phyloP scores from a whole-genome alignment of 108 stramenopile species.

The Phaeodactylum tricornutum region DNA sequence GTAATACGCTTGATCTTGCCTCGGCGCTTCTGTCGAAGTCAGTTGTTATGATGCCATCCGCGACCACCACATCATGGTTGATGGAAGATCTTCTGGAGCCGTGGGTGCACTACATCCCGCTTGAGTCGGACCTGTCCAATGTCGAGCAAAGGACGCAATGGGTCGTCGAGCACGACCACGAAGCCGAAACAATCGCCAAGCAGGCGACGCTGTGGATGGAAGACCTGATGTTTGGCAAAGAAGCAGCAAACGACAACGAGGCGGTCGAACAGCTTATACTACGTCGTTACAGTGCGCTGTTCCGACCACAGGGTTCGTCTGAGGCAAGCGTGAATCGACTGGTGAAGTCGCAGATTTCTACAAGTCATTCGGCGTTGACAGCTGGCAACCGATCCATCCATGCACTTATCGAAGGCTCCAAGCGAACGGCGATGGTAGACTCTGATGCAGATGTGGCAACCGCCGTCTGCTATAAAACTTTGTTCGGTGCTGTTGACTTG shows the following conservation, averaged over 20 bases:
- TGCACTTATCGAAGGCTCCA: no score
- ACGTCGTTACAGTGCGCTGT: conserved; percentile 6
- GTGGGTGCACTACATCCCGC: conserved; percentile 44
- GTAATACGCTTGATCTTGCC: conserved; percentile 39
- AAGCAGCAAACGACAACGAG: conserved; percentile 7
- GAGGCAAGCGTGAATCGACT: no score
- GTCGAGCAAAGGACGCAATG: conserved; percentile 29
- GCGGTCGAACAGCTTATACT: conserved; percentile 6
- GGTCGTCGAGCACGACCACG: conserved; percentile 26
- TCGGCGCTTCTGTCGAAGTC: conserved; percentile 29
- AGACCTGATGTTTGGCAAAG: conserved; percentile 19
- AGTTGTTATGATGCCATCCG: conserved; percentile 36
- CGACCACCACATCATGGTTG: conserved; percentile 32
- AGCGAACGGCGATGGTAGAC: no score
- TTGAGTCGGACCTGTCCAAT: conserved; percentile 28
- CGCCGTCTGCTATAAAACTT: no score
- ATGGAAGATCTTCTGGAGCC: conserved; percentile 45
- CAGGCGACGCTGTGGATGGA: conserved; percentile 36
- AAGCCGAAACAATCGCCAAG: conserved; percentile 25
- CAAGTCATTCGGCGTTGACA: no score
- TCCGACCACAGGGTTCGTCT: no score
- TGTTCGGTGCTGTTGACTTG: no score
- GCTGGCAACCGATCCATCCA: no score
- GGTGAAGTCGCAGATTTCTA: no score
- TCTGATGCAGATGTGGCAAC: no score